phyloP scores from a whole-genome alignment of 495 filamentous ascomycete species.

The Penicillium riverlandense region DNA sequence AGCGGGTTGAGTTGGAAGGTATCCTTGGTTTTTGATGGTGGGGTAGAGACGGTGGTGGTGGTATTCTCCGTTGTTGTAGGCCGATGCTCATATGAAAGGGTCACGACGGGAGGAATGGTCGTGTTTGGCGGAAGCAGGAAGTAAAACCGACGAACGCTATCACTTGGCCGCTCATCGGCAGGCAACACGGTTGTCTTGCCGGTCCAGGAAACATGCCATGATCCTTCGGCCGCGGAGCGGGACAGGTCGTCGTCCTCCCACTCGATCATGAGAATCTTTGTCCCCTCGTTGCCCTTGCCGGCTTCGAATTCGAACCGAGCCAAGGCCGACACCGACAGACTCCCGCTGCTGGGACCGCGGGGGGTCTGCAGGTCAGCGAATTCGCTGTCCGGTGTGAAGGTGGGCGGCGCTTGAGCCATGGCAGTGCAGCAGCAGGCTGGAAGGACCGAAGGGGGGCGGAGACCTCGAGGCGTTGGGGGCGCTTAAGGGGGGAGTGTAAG shows the following conservation, averaged over 20 bases:
- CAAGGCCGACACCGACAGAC: slow-evolving; percentile 44
- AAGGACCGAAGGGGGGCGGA: not conserved
- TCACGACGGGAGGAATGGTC: slow-evolving; percentile 59
- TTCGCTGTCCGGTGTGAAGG: slow-evolving; percentile 32
- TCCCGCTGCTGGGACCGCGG: slow-evolving; percentile 8
- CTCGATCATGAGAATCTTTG: slow-evolving; percentile 79
- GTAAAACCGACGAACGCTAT: slow-evolving; percentile 58
- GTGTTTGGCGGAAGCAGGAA: slow-evolving; percentile 63
- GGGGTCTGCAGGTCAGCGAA: slow-evolving; percentile 28
- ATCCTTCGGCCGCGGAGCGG: slow-evolving; percentile 25
- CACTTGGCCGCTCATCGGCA: slow-evolving; percentile 50
- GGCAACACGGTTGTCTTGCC: slow-evolving; percentile 61
- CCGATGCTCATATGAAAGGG: slow-evolving; percentile 45
- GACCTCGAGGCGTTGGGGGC: slow-evolving; percentile 1
- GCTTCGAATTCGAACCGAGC: slow-evolving; percentile 83
- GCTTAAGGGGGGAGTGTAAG: slow-evolving; percentile 1
- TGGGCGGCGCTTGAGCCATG: slow-evolving; percentile 17
- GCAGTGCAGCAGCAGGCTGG: not conserved
- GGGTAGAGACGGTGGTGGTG: not conserved
- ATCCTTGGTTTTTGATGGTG: slow-evolving; percentile 9
- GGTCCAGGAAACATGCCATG: slow-evolving; percentile 72
- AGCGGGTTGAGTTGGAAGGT: slow-evolving; percentile 58
- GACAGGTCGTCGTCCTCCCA: slow-evolving; percentile 57
- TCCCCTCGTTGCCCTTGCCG: slow-evolving; percentile 69
- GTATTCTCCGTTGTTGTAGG: slow-evolving; percentile 10